Evolutionary conservation across 2,329 filamentous ascomycete genomes (phyloP).

Genomic region (Aspergillus brasiliensis): DNA sequence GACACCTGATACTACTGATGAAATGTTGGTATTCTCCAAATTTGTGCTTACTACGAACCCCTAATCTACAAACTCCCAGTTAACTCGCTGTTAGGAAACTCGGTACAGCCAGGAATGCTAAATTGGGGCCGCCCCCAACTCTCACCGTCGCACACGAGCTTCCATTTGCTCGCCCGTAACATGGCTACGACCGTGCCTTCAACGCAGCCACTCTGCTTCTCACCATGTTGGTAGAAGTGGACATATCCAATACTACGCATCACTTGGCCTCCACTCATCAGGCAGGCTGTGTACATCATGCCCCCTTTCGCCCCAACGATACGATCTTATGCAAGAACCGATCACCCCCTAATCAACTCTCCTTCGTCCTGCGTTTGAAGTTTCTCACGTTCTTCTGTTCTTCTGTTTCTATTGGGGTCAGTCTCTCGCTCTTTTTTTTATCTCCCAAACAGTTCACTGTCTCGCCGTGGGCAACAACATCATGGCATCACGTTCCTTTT

Average conservation of each 20-base stretch:
- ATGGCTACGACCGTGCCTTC: background rate
- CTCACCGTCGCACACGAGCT: background rate
- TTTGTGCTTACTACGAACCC: background rate
- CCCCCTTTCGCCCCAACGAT: background rate
- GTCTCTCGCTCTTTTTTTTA: background rate
- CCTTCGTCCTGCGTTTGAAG: background rate
- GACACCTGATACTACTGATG: no score
- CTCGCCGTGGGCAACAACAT: background rate
- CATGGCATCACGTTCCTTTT: background rate
- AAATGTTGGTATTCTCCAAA: background rate
- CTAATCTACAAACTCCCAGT: background rate
- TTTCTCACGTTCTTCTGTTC: background rate
- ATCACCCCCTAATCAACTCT: background rate
- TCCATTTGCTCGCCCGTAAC: background rate
- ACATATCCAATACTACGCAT: background rate
- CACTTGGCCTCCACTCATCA: background rate
- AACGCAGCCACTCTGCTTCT: background rate
- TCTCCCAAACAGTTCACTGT: background rate
- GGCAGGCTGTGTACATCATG: background rate
- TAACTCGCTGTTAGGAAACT: background rate
- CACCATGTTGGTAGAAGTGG: background rate
- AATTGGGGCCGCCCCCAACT: constrained; percentile 8
- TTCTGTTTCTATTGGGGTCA: background rate
- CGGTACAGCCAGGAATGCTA: constrained; percentile 1
- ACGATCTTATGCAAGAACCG: background rate